Evolutionary conservation across 306 rosid genomes (phyloP).

Genomic region (Lathyrus oleraceus): DNA sequence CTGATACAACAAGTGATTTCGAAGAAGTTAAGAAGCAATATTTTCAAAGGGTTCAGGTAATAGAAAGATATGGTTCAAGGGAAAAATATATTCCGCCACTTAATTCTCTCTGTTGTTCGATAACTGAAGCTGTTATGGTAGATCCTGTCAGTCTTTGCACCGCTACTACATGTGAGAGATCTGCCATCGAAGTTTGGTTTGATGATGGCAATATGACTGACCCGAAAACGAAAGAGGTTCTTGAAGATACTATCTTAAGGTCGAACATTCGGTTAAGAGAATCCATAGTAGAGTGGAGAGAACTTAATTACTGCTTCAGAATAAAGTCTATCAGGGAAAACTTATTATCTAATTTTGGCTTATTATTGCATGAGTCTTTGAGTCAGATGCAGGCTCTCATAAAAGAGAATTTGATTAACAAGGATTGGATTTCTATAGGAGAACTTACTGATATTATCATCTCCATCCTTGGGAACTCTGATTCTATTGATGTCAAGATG

Average conservation of each 20-base stretch:
- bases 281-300: no score
- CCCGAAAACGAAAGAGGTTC: slow-evolving; percentile 60
- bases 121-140: no score
- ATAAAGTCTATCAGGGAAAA: no score
- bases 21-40: no score
- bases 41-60: no score
- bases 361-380: slow-evolving; percentile 48
- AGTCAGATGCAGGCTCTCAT: slow-evolving; percentile 58
- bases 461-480: slow-evolving; percentile 51
- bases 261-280: slow-evolving; percentile 65
- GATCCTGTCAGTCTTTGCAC: no score
- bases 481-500: slow-evolving; percentile 50
- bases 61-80: no score
- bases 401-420: slow-evolving; percentile 66
- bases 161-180: slow-evolving; percentile 81
- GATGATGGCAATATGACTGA: slow-evolving; percentile 51
- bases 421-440: slow-evolving; percentile 77
- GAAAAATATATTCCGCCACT: no score
- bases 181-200: slow-evolving; percentile 61
- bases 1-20: no score
- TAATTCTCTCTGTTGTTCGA: no score
- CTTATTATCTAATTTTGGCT: slow-evolving; percentile 43
- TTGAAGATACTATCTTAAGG: slow-evolving; percentile 58
- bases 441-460: slow-evolving; percentile 53
- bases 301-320: no score